Base-by-base conservation (phyloP, 495 filamentous ascomycete species). In the Aspergillus cavernicola region DNA sequence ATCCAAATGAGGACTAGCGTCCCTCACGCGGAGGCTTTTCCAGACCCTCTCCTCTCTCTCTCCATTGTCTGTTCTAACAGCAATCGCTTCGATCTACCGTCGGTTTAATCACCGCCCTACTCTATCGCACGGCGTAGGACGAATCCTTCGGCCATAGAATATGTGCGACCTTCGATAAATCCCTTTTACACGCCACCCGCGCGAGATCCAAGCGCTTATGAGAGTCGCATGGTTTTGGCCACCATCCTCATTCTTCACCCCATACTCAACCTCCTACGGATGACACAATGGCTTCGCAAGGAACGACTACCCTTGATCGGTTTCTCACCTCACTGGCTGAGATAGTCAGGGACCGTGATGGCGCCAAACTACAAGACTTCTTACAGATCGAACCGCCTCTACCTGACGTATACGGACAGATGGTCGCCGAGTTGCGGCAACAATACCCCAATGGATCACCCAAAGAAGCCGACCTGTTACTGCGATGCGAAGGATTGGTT, bases 331-430 rank as follows among this genome's bases (percentile, higher is more conserved):
- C 77, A 38, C 65, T 87, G 20, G 70, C 74, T 15, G 68, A 71
- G 18, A 71, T 86, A 18, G 65, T 88, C 12, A 70, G 67, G 31
- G 70, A 68, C 11, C 78, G 75, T 53, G 72, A 88, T 66, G 81
- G 80, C 29, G 57, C 54, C 16, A 66, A 79, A 37, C 63, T 88
- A 6, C 73, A 81, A 56, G 72, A 80, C 39, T 85, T 76, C 55
- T 66, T 89, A 10, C 72, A 80, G 40, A 76, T 87, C 56, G 85
- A 88, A 58, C 85, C 85, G 7, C 84, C 83, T 2, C 69, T 85
- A 16, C 74, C 82, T 4, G 75, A 80, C 4, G 74, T 84, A 10
- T 95, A 93, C 69, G 69, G 73, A 46, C 72, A 80, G 38, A 85
- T 96, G 62, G 80, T 81, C 16, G 59, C 60, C 2, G 86, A 92